These are phyloP conservation scores for Bryoglossum gracile DNA, from an alignment of 495 filamentous ascomycete species.

Conservation along the genomic window DNA sequence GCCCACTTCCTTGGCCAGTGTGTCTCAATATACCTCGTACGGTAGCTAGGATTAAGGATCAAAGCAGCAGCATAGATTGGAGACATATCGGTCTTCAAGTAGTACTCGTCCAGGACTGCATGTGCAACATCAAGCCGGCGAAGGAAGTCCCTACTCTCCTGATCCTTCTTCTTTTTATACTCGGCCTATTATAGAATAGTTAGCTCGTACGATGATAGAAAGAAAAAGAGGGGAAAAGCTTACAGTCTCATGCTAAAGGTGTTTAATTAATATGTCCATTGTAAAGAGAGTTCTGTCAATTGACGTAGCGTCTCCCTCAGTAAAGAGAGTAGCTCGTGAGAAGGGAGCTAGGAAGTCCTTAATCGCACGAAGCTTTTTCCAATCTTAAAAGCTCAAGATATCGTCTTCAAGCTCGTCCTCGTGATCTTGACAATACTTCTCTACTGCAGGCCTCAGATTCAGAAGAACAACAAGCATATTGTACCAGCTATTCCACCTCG, in stretches of 20 bases:
- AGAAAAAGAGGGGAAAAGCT: background rate
- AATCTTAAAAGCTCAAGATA: background rate
- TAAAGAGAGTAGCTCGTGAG: background rate
- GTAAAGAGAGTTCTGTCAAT: background rate
- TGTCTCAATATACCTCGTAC: slow-evolving; percentile 1
- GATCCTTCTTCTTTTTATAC: background rate
- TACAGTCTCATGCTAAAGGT: background rate
- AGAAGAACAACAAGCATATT: background rate
- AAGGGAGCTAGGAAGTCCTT: background rate
- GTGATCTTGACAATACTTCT: background rate
- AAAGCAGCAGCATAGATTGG: background rate
- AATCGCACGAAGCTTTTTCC: background rate
- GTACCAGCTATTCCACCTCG: slow-evolving; percentile 1
- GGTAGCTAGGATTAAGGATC: background rate
- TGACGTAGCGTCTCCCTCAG: background rate
- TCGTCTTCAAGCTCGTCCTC: background rate
- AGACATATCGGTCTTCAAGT: background rate
- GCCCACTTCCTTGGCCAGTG: background rate
- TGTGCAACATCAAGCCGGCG: background rate
- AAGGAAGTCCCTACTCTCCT: background rate
- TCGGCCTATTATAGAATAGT: background rate
- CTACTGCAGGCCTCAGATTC: too few species aligned
- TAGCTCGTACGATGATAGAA: background rate
- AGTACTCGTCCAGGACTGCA: background rate
- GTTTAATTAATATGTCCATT: slow-evolving; percentile 1